These are phyloP conservation scores for Apiospora kogelbergensis DNA, from an alignment of 2,329 filamentous ascomycete species.

Conservation along the genomic window DNA sequence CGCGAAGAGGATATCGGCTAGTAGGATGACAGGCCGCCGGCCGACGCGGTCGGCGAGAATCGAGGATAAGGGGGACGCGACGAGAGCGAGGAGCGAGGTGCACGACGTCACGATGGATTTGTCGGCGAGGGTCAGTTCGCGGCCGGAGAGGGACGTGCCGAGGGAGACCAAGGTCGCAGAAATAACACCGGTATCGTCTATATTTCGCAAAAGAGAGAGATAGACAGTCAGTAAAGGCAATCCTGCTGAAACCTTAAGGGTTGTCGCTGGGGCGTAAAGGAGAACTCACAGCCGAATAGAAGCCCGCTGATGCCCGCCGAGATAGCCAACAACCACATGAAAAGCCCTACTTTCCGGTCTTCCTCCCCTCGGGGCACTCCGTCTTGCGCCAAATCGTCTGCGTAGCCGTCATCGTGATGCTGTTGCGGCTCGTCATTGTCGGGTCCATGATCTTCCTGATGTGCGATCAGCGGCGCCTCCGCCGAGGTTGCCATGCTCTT, in stretches of 20 bases:
- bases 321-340: slow-evolving; percentile 62
- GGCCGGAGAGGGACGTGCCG: slow-evolving; percentile 56
- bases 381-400: slow-evolving; percentile 8
- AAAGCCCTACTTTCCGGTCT: slow-evolving; percentile 37
- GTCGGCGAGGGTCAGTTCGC: slow-evolving; percentile 59
- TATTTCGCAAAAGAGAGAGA: neutral
- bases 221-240: slow-evolving; percentile 9
- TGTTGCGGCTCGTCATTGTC: slow-evolving; percentile 16
- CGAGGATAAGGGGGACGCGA: slow-evolving; percentile 64
- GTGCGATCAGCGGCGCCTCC: slow-evolving; percentile 23
- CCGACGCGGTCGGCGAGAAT: slow-evolving; percentile 62
- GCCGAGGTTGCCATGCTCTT: slow-evolving; percentile 20
- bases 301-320: slow-evolving; percentile 67
- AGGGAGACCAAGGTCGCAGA: slow-evolving; percentile 68
- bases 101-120: slow-evolving; percentile 72
- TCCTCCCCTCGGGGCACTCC: neutral
- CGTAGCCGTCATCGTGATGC: slow-evolving; percentile 13
- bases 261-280: neutral
- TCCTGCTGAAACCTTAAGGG: neutral
- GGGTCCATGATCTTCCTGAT: slow-evolving; percentile 17
- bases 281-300: slow-evolving; percentile 62
- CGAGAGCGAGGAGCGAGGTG: slow-evolving; percentile 65
- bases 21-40: slow-evolving; percentile 61
- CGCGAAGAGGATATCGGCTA: slow-evolving; percentile 67
- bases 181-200: slow-evolving; percentile 68